These are phyloP conservation scores for Closterium sp. DNA, from an alignment of 139 green algal species.

Conservation along the genomic window DNA sequence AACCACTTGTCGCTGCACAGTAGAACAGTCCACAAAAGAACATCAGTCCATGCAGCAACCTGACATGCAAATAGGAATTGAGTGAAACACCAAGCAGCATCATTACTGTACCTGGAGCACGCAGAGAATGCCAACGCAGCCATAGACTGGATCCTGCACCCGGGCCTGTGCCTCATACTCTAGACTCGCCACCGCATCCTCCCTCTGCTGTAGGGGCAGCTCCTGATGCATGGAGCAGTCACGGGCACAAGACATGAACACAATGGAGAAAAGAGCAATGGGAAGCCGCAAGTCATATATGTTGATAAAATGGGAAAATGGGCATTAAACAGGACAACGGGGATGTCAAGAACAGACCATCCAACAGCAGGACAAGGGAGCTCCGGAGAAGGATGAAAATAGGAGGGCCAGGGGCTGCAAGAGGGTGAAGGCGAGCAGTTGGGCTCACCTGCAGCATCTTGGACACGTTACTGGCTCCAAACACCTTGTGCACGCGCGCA, in stretches of 20 bases:
- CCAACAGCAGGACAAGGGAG: background rate
- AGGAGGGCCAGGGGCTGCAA: background rate
- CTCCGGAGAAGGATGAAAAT: background rate
- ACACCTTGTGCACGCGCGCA: constrained; percentile 49
- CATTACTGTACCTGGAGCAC: constrained; percentile 23
- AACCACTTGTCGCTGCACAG: constrained; percentile 14
- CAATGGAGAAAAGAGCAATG: background rate
- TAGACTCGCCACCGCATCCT: constrained; percentile 32
- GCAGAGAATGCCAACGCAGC: constrained; percentile 29
- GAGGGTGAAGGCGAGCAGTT: background rate
- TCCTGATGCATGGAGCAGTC: constrained; percentile 1
- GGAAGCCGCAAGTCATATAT: background rate
- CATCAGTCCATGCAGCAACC: background rate
- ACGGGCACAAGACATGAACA: background rate
- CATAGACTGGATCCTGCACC: constrained; percentile 38
- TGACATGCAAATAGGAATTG: background rate
- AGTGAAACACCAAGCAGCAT: background rate
- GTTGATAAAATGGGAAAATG: background rate
- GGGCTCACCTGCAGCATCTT: constrained; percentile 40
- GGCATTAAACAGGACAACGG: background rate
- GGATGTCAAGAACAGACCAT: too few relatives aligned
- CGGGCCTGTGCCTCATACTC: constrained; percentile 31
- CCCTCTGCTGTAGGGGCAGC: constrained; percentile 15
- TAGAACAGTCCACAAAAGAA: background rate
- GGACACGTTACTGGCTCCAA: constrained; percentile 46